Conservation (phyloP, 1,284 basidiomycete species). For the Fistulinella cinereoalba region DNA sequence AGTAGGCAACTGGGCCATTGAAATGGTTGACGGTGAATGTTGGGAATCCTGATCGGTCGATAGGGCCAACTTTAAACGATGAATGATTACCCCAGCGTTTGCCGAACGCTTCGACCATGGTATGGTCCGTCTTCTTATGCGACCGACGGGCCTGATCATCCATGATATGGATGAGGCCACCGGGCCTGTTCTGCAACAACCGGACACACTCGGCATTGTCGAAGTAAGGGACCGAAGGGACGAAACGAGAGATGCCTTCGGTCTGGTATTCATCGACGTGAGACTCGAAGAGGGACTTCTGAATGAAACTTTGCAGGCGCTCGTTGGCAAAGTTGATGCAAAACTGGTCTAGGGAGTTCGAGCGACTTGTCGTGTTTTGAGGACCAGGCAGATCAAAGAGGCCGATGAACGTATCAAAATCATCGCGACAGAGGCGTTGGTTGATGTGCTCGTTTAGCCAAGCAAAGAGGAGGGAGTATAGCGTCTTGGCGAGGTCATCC, state of each 20-base stretch:
- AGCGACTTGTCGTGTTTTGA: constrained; percentile 79
- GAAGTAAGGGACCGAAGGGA: constrained; percentile 79
- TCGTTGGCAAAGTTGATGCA: constrained; percentile 97
- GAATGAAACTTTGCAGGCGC: constrained; percentile 81
- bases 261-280: constrained; percentile 79
- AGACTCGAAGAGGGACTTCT: constrained; percentile 76
- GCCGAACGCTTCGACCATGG: constrained; percentile 91
- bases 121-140: constrained; percentile 89
- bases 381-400: constrained; percentile 92
- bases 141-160: constrained; percentile 89
- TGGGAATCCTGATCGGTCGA: constrained; percentile 75
- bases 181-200: constrained; percentile 83
- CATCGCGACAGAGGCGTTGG: constrained; percentile 87
- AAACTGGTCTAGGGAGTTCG: constrained; percentile 95
- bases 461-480: constrained; percentile 93
- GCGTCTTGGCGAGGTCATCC: constrained; percentile 89
- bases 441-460: constrained; percentile 98
- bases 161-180: constrained; percentile 95
- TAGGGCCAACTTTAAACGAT: constrained; percentile 78
- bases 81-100: constrained; percentile 95
- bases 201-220: constrained; percentile 91
- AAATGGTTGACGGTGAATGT: constrained; percentile 95
- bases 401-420: constrained; percentile 91
- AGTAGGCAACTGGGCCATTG: constrained; percentile 89
- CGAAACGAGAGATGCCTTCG: constrained; percentile 76